Percentiles rank a stretch among this genome's conserved stretches.
Conservation (phyloP, 139 green algal genomes). For the Micractinium conductrix region DNA sequence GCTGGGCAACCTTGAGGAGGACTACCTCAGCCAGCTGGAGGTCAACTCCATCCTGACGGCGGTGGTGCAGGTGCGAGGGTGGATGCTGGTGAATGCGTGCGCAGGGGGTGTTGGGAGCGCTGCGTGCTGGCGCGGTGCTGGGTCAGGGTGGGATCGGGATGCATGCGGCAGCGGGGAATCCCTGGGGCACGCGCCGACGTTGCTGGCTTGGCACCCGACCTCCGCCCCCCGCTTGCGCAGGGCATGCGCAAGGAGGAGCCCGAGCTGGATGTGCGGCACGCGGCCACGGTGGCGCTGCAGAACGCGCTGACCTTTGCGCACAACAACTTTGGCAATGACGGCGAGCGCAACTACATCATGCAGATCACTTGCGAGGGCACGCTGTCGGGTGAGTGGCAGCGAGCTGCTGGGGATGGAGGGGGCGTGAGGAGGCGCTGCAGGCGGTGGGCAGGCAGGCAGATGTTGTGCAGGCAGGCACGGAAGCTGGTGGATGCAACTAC, state of each 20-base stretch:
- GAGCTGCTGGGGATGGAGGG: neutral
- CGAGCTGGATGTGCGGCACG: conserved; percentile 81
- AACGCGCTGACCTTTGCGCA: conserved; percentile 97
- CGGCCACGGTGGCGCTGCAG: conserved; percentile 88
- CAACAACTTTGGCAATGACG: conserved; percentile 94
- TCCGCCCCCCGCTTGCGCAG: conserved; percentile 22
- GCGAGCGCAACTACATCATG: conserved; percentile 98
- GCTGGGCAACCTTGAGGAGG: conserved; percentile 77
- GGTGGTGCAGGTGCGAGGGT: conserved; percentile 71
- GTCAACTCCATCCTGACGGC: conserved; percentile 97
- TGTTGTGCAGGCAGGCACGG: too few species aligned
- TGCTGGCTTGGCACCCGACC: too few species aligned
- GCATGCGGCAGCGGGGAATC: too few species aligned
- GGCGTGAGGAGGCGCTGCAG: neutral
- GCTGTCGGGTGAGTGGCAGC: conserved; percentile 42
- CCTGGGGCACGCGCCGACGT: too few species aligned
- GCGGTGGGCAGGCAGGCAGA: neutral
- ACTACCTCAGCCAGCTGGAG: conserved; percentile 82
- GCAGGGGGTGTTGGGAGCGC: neutral
- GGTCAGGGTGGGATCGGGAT: too few species aligned
- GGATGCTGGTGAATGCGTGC: neutral
- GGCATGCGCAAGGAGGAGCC: conserved; percentile 89
- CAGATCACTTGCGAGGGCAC: conserved; percentile 88
- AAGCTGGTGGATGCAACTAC: too few species aligned
- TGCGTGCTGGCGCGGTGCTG: too few species aligned